phyloP scores from a whole-genome alignment of 2,329 filamentous ascomycete species.

The Claviceps maximensis region DNA sequence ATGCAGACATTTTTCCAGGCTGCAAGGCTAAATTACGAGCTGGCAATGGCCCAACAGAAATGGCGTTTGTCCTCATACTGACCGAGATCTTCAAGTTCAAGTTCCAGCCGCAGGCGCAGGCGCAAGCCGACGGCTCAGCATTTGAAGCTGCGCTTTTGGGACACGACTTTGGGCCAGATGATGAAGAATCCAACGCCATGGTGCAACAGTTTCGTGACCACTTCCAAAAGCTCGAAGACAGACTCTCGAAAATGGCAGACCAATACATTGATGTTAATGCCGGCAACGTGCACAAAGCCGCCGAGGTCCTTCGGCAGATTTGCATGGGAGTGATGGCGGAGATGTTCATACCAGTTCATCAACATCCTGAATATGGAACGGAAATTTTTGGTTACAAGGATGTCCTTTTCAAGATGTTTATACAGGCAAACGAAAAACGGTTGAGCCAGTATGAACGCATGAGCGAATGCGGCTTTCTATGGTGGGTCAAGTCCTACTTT shows the following conservation, averaged over 20 bases:
- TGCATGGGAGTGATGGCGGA: slow-evolving; percentile 36
- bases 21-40: slow-evolving; percentile 37
- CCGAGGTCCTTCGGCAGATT: slow-evolving; percentile 32
- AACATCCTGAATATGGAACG: slow-evolving; percentile 34
- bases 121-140: slow-evolving; percentile 27
- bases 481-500: slow-evolving; percentile 42
- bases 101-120: slow-evolving; percentile 27
- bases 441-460: slow-evolving; percentile 29
- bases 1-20: slow-evolving; percentile 41
- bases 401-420: slow-evolving; percentile 41
- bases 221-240: slow-evolving; percentile 28
- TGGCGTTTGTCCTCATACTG: slow-evolving; percentile 41
- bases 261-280: slow-evolving; percentile 38
- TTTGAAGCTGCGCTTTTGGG: slow-evolving; percentile 38
- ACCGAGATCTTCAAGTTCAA: slow-evolving; percentile 39
- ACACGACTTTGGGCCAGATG: slow-evolving; percentile 21
- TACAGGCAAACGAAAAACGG: slow-evolving; percentile 35
- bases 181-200: slow-evolving; percentile 9
- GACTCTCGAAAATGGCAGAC: slow-evolving; percentile 31
- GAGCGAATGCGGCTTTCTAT: slow-evolving; percentile 35
- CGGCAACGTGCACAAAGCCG: slow-evolving; percentile 38
- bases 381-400: slow-evolving; percentile 37
- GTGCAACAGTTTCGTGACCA: slow-evolving; percentile 25
- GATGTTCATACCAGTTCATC: slow-evolving; percentile 31
- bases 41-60: slow-evolving; percentile 45